These are phyloP conservation scores for Neurospora sp. DNA, from an alignment of 495 filamentous ascomycete genomes.

Conservation along the genomic window DNA sequence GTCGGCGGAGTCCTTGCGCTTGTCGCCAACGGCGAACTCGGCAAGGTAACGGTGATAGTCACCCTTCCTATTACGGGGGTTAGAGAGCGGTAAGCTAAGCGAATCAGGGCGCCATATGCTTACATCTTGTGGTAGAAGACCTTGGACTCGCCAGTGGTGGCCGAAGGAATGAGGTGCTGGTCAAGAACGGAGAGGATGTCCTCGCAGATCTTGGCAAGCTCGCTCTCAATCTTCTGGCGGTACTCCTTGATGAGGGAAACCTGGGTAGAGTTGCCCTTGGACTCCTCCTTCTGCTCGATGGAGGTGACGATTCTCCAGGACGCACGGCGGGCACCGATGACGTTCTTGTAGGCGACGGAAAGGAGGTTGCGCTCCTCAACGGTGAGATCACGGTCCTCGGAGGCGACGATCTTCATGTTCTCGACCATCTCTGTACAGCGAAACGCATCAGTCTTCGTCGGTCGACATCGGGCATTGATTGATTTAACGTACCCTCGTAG, in stretches of 20 bases:
- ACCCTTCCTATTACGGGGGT: constrained; percentile 69
- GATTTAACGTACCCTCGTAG: constrained; percentile 78
- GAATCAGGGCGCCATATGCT: constrained; percentile 17
- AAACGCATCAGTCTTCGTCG: constrained; percentile 13
- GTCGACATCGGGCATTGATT: not conserved
- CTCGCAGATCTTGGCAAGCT: constrained; percentile 98
- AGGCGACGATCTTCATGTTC: constrained; percentile 99
- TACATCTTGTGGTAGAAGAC: constrained; percentile 99
- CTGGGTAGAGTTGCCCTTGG: constrained; percentile 94
- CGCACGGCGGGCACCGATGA: constrained; percentile 95
- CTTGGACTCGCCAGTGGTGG: constrained; percentile 95
- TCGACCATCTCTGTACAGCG: constrained; percentile 86
- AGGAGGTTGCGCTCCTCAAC: constrained; percentile 99
- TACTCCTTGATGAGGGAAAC: constrained; percentile 97
- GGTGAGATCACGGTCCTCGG: constrained; percentile 91
- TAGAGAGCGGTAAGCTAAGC: constrained; percentile 11
- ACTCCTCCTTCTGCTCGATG: constrained; percentile 99
- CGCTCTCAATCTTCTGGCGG: constrained; percentile 97
- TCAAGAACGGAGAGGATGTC: constrained; percentile 97
- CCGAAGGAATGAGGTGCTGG: constrained; percentile 91
- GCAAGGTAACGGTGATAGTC: constrained; percentile 99
- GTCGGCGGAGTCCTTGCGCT: constrained; percentile 93
- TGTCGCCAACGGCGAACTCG: constrained; percentile 95
- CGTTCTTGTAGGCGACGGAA: constrained; percentile 99
- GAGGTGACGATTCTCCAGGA: constrained; percentile 99